These are phyloP conservation scores for Pseudopyricularia javanii DNA, from an alignment of 2,329 filamentous ascomycete genomes.

Conservation along the genomic window DNA sequence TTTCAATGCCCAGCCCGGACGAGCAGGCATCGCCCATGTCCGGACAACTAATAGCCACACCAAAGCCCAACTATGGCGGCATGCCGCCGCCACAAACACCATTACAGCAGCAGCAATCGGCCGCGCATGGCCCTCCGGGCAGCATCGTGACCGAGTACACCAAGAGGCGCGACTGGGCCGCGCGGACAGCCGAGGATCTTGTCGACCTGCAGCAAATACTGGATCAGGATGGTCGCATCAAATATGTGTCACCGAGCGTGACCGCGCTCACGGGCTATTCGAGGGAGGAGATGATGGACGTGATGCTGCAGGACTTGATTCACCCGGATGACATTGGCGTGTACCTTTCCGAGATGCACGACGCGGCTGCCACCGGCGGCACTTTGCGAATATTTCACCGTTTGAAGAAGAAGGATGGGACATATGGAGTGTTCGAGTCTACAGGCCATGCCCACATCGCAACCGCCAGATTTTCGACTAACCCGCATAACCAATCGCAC, in stretches of 20 bases:
- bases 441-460: conserved; percentile 85
- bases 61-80: neutral
- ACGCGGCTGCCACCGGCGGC: conserved; percentile 72
- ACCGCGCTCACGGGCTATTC: conserved; percentile 65
- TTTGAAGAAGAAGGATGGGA: conserved; percentile 54
- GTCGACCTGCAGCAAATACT: conserved; percentile 83
- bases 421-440: conserved; percentile 76
- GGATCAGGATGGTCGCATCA: conserved; percentile 69
- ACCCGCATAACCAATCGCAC: conserved; percentile 50
- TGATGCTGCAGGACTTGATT: conserved; percentile 68
- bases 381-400: conserved; percentile 77
- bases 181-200: conserved; percentile 79
- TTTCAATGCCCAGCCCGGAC: neutral
- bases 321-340: conserved; percentile 75
- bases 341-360: conserved; percentile 78
- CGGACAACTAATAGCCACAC: neutral
- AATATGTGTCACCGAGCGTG: conserved; percentile 75
- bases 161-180: conserved; percentile 65
- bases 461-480: conserved; percentile 50
- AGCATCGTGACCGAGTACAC: conserved; percentile 45
- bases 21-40: neutral
- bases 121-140: conserved; percentile 7
- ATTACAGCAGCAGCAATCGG: neutral
- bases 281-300: conserved; percentile 56
- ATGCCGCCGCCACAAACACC: neutral